Evolutionary conservation across 495 filamentous ascomycete genomes (phyloP).

Genomic region (Neohortaea acidophila): DNA sequence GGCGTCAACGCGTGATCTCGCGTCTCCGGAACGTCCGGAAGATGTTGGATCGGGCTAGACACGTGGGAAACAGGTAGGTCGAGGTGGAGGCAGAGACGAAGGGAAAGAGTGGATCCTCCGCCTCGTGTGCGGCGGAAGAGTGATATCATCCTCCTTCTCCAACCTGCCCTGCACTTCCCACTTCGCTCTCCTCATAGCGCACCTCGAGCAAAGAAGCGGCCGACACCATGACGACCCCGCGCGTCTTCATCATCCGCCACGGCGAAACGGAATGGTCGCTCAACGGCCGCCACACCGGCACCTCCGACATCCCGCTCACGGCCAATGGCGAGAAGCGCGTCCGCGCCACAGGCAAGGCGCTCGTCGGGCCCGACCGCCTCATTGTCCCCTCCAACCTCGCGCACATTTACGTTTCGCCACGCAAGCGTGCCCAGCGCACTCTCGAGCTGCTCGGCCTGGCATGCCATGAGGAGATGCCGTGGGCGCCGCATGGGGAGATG

Average conservation of each 20-base stretch:
- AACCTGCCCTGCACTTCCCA: no score
- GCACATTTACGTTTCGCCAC: conserved; percentile 68
- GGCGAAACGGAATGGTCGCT: conserved; percentile 96
- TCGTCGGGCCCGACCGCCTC: conserved; percentile 70
- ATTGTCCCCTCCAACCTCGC: conserved; percentile 72
- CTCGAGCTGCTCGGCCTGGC: conserved; percentile 63
- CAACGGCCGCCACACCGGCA: conserved; percentile 73
- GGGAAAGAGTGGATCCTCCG: no score
- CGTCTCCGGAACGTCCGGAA: no score
- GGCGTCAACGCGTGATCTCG: no score
- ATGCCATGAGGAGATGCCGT: conserved; percentile 39
- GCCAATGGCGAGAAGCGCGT: conserved; percentile 74
- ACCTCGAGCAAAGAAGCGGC: no score
- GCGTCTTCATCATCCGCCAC: conserved; percentile 87
- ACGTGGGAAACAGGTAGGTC: no score
- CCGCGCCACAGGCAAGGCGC: conserved; percentile 60
- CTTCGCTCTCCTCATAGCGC: no score
- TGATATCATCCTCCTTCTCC: no score
- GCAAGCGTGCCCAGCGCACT: conserved; percentile 70
- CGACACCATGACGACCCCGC: no score
- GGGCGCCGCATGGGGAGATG: conserved; percentile 29
- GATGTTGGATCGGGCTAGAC: no score
- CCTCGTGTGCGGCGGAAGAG: no score
- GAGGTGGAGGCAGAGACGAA: no score
- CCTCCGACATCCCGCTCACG: conserved; percentile 74